Conservation (phyloP, 2,329 filamentous ascomycete species). For the Tothia fuscella region DNA sequence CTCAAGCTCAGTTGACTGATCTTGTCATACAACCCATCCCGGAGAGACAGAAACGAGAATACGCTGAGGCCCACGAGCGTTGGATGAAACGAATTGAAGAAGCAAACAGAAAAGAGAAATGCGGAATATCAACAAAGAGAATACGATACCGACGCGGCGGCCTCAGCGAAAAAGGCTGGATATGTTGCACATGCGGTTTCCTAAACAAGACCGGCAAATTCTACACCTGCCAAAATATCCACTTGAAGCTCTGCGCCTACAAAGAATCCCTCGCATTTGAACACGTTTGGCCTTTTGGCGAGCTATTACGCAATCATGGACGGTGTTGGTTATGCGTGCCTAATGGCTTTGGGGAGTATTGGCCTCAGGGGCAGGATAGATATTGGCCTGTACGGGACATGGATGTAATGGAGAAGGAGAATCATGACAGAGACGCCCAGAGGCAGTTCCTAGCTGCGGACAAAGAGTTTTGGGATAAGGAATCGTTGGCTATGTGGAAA, state of each 20-base stretch:
- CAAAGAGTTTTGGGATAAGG: background rate
- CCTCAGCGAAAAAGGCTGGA: background rate
- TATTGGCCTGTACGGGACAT: too few species aligned
- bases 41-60: too few species aligned
- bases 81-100: too few species aligned
- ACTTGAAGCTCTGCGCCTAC: background rate
- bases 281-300: background rate
- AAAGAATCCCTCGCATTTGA: background rate
- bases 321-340: constrained; percentile 5
- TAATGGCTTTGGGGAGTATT: background rate
- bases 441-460: background rate
- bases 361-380: background rate
- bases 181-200: background rate
- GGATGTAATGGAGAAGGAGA: background rate
- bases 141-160: constrained; percentile 1
- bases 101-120: background rate
- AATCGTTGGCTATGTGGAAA: background rate
- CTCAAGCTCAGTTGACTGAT: too few species aligned
- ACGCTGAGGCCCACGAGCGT: too few species aligned
- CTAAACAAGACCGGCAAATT: background rate
- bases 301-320: constrained; percentile 1
- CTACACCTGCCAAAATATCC: background rate
- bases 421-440: too few species aligned
- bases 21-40: too few species aligned
- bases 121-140: background rate